Evolutionary conservation across 768 basidiomycete species (phyloP).

Genomic region (Mycena vulgaris): DNA sequence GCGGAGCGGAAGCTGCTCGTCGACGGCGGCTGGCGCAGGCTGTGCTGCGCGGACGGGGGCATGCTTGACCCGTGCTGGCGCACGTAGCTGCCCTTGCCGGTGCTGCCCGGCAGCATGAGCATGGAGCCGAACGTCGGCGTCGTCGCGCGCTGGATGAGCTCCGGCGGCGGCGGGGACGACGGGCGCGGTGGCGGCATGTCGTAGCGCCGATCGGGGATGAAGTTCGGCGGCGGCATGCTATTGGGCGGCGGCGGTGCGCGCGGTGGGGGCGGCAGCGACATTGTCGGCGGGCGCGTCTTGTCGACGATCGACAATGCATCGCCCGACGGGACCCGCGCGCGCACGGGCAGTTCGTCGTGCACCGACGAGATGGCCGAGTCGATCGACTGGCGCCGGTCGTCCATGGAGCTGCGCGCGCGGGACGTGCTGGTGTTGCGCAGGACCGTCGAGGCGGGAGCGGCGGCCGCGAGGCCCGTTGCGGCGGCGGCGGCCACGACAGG

Average conservation of each 20-base stretch:
- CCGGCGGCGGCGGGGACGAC: slow-evolving; percentile 92
- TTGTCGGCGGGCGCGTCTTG: slow-evolving; percentile 88
- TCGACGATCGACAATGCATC: slow-evolving; percentile 68
- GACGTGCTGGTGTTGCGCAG: slow-evolving; percentile 65
- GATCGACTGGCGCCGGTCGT: slow-evolving; percentile 80
- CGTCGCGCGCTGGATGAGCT: slow-evolving; percentile 93
- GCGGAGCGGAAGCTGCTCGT: slow-evolving; percentile 89
- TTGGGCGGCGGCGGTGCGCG: slow-evolving; percentile 79
- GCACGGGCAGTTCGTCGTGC: slow-evolving; percentile 62
- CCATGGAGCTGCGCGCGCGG: slow-evolving; percentile 66
- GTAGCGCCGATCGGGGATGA: slow-evolving; percentile 80
- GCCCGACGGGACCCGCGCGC: slow-evolving; percentile 77
- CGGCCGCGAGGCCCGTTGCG: too few species aligned
- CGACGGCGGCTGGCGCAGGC: slow-evolving; percentile 80
- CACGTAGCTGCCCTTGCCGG: slow-evolving; percentile 57
- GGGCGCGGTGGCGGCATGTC: slow-evolving; percentile 88
- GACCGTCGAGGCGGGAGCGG: slow-evolving; percentile 55
- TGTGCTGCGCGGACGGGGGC: slow-evolving; percentile 74
- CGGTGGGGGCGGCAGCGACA: slow-evolving; percentile 87
- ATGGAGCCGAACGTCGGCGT: slow-evolving; percentile 84
- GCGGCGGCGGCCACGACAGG: slow-evolving; percentile 40
- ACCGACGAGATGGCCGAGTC: slow-evolving; percentile 76
- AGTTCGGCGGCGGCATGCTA: slow-evolving; percentile 83
- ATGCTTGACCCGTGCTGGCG: slow-evolving; percentile 83
- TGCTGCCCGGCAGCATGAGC: slow-evolving; percentile 65